Evolutionary conservation across 352 stramenopile genomes (phyloP).

Genomic region (Globisporangium rhizosaccharum): DNA sequence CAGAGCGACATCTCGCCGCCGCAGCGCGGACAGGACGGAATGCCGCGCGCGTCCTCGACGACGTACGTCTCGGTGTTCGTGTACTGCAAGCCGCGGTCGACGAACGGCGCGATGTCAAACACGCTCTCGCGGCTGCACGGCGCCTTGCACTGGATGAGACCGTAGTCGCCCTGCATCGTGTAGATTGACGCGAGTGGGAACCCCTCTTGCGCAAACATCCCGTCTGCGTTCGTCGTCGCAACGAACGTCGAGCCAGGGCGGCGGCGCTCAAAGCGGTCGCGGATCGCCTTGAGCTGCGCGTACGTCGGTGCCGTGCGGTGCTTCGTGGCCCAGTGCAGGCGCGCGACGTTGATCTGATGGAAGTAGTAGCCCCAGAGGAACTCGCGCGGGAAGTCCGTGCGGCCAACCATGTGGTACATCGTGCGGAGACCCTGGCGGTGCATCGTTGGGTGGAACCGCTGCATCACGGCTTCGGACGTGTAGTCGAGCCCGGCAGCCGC

Average conservation of each 20-base stretch:
- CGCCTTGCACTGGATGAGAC: conserved; percentile 43
- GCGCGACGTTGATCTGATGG: conserved; percentile 54
- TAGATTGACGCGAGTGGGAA: conserved; percentile 51
- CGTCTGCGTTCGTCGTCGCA: conserved; percentile 65
- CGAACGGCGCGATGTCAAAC: conserved; percentile 46
- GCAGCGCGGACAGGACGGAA: conserved; percentile 50
- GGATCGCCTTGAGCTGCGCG: conserved; percentile 39
- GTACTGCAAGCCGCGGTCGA: conserved; percentile 40
- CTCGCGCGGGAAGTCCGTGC: conserved; percentile 28
- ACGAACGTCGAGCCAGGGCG: conserved; percentile 43
- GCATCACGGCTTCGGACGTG: conserved; percentile 54
- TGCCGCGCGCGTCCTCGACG: conserved; percentile 39
- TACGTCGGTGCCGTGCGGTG: conserved; percentile 54
- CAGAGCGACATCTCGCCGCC: conserved; percentile 45
- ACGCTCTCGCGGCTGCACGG: conserved; percentile 41
- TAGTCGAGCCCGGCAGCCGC: conserved; percentile 71
- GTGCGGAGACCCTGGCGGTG: conserved; percentile 40
- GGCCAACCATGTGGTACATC: conserved; percentile 59
- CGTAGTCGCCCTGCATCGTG: conserved; percentile 62
- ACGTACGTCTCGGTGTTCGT: conserved; percentile 52
- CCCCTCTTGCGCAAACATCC: conserved; percentile 67
- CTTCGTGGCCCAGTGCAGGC: conserved; percentile 37
- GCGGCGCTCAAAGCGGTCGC: conserved; percentile 26
- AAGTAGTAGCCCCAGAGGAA: conserved; percentile 65
- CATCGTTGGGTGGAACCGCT: conserved; percentile 49